phyloP scores from a whole-genome alignment of 495 filamentous ascomycete species.

The Cercophora newfieldiana region DNA sequence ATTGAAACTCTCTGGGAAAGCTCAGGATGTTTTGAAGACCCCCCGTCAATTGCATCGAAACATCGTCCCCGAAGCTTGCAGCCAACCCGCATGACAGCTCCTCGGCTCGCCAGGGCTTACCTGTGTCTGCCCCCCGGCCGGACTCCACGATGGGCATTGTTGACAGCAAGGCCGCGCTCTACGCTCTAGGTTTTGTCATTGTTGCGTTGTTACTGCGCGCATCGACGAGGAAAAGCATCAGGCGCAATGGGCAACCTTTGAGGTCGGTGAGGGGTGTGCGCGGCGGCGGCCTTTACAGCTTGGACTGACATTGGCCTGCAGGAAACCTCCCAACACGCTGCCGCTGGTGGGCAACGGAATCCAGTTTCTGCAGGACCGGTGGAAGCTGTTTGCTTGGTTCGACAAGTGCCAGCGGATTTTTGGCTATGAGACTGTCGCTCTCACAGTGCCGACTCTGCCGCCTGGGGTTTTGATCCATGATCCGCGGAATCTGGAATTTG shows the following conservation, averaged over 20 bases:
- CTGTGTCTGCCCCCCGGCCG: background rate
- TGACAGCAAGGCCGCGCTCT: constrained; percentile 13
- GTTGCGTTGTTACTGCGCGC: constrained; percentile 25
- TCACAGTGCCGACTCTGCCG: constrained; percentile 57
- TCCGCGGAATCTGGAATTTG: constrained; percentile 57
- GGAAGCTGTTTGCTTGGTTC: constrained; percentile 61
- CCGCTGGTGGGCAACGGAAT: constrained; percentile 60
- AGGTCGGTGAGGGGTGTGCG: constrained; percentile 17
- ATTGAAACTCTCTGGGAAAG: background rate
- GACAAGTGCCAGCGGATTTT: constrained; percentile 53
- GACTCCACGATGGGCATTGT: background rate
- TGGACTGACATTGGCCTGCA: constrained; percentile 16
- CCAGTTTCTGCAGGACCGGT: constrained; percentile 55
- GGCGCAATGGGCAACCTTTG: constrained; percentile 29
- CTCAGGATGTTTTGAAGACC: background rate
- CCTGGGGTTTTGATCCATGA: constrained; percentile 61
- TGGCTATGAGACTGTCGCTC: constrained; percentile 56
- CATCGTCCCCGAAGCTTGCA: background rate
- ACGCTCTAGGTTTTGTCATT: constrained; percentile 17
- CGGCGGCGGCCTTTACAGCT: background rate
- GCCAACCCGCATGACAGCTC: background rate
- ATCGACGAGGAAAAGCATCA: constrained; percentile 22
- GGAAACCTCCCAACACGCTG: constrained; percentile 55
- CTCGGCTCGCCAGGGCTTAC: background rate
- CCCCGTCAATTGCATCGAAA: background rate